A percentile compares a stretch with the other conserved stretches of the same genome.
These are phyloP conservation scores for Cercospora janseana DNA, from an alignment of 2,329 filamentous ascomycete genomes.

Conservation along the genomic window DNA sequence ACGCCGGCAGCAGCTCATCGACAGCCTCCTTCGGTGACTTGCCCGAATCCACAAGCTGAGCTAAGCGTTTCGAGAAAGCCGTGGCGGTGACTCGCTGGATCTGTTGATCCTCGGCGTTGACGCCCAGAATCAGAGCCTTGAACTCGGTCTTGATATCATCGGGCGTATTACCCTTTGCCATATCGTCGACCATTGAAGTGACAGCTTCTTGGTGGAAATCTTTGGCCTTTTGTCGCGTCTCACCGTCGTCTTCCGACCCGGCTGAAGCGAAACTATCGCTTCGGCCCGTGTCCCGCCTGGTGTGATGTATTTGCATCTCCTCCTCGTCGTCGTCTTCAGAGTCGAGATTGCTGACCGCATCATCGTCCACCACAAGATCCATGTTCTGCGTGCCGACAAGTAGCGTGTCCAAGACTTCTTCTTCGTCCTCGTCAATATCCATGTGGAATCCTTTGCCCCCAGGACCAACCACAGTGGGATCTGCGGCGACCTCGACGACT, in stretches of 20 bases:
- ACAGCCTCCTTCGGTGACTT: constrained; percentile 42
- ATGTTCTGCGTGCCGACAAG: constrained; percentile 41
- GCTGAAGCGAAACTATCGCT: constrained; percentile 45
- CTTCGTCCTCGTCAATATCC: constrained; percentile 63
- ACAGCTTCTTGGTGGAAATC: constrained; percentile 87
- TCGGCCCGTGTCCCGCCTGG: constrained; percentile 31
- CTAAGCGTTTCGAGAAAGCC: constrained; percentile 78
- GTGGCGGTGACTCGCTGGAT: constrained; percentile 83
- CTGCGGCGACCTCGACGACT: constrained; percentile 38
- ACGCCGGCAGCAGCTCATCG: constrained; percentile 44
- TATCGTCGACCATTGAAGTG: constrained; percentile 78
- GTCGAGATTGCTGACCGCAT: constrained; percentile 64
- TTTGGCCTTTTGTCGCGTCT: constrained; percentile 47
- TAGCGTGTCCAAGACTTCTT: constrained; percentile 50
- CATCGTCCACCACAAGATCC: constrained; percentile 47
- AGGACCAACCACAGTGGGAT: constrained; percentile 56
- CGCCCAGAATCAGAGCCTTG: constrained; percentile 85
- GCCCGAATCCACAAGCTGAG: constrained; percentile 60
- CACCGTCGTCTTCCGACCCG: constrained; percentile 60
- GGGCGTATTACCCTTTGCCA: constrained; percentile 67
- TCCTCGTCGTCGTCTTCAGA: constrained; percentile 48
- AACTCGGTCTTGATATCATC: constrained; percentile 94
- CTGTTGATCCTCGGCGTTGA: constrained; percentile 84
- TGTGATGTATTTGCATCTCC: constrained; percentile 46
- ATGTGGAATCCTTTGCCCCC: constrained; percentile 60